Conservation (phyloP, 306 rosid species). For the Dalbergia cultrata region DNA sequence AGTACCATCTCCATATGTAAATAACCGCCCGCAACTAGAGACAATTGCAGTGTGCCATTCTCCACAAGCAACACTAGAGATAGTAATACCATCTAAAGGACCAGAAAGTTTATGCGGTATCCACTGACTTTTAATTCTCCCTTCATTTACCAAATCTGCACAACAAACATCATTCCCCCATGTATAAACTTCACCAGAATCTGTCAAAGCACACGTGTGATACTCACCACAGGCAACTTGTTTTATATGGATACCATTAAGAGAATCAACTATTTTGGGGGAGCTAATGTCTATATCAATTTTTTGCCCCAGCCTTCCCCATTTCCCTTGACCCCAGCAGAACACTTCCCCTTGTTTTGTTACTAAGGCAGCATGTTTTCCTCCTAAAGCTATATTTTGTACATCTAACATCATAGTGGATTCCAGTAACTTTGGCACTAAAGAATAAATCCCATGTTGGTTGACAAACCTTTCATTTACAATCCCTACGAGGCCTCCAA, state of each 20-base stretch:
- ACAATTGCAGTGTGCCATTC: conserved; percentile 90
- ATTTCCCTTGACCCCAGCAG: conserved; percentile 85
- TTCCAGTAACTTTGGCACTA: conserved; percentile 80
- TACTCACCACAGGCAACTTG: conserved; percentile 76
- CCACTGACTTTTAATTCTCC: conserved; percentile 67
- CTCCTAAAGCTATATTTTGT: conserved; percentile 72
- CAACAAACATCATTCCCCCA: conserved; percentile 76
- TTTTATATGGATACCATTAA: conserved; percentile 60
- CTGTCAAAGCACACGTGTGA: conserved; percentile 82
- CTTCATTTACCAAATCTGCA: conserved; percentile 52
- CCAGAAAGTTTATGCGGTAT: conserved; percentile 69
- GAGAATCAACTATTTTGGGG: conserved; percentile 78
- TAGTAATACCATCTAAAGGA: conserved; percentile 62
- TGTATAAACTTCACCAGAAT: conserved; percentile 71
- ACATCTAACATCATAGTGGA: conserved; percentile 76
- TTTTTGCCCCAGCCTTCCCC: conserved; percentile 81
- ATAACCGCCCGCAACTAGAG: conserved; percentile 70
- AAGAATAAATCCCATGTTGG: conserved; percentile 51
- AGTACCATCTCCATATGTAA: conserved; percentile 89
- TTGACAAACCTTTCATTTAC: conserved; percentile 52
- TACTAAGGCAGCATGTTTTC: conserved; percentile 82
- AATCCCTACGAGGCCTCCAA: conserved; percentile 60
- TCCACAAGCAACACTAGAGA: conserved; percentile 77
- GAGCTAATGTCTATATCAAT: conserved; percentile 64
- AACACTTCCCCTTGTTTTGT: conserved; percentile 89